phyloP scores from a whole-genome alignment of 192 early-diverging fungal genomes.

The Podila verticillata region DNA sequence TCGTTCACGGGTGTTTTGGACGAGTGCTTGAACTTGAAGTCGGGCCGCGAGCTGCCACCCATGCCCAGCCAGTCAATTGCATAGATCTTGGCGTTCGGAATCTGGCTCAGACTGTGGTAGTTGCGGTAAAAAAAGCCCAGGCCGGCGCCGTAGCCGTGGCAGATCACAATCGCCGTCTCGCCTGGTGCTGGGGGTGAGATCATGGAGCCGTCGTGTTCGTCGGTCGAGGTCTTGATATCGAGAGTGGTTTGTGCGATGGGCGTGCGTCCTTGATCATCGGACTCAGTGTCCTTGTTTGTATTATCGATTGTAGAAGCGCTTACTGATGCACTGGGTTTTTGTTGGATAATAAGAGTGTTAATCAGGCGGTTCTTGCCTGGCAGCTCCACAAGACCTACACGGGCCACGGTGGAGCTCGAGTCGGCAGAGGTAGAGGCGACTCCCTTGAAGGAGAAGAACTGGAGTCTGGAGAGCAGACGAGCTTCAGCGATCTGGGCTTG shows the following conservation, averaged over 20 bases:
- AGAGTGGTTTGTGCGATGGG: constrained; percentile 45
- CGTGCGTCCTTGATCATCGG: constrained; percentile 48
- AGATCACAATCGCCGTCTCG: constrained; percentile 66
- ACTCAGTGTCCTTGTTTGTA: constrained; percentile 24
- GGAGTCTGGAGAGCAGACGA: constrained; percentile 63
- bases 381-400: constrained; percentile 67
- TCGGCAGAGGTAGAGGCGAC: constrained; percentile 32
- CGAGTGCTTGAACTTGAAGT: constrained; percentile 60
- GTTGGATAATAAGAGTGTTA: constrained; percentile 71
- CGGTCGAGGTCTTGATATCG: constrained; percentile 29
- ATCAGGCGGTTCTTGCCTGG: constrained; percentile 58
- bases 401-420: constrained; percentile 45
- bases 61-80: constrained; percentile 96
- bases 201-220: constrained; percentile 36
- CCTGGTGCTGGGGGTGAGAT: constrained; percentile 45
- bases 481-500: constrained; percentile 61
- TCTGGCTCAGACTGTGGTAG: constrained; percentile 57
- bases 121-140: constrained; percentile 81
- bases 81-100: constrained; percentile 68
- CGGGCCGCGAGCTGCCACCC: constrained; percentile 85
- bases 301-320: not conserved
- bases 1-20: constrained; percentile 56
- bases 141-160: constrained; percentile 85
- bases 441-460: constrained; percentile 58
- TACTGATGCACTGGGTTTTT: constrained; percentile 21